Evolutionary conservation across 2,329 filamentous ascomycete species (phyloP).

Genomic region (Onygenales sp.): DNA sequence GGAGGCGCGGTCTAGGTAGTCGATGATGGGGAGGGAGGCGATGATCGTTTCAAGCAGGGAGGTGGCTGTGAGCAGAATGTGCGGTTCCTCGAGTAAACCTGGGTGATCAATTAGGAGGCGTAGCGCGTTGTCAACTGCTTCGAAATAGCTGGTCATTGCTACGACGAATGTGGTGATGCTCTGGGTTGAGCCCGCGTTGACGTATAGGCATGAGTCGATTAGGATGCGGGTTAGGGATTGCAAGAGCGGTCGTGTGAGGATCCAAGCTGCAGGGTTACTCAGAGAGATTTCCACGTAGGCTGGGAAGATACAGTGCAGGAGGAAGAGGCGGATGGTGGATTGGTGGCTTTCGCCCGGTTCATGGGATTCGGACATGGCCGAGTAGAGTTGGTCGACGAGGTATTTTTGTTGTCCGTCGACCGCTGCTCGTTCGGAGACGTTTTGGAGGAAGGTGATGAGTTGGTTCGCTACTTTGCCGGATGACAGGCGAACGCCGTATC

Average conservation of each 20-base stretch:
- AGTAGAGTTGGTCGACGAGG: constrained; percentile 44
- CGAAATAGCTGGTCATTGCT: constrained; percentile 30
- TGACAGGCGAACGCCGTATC: constrained; percentile 46
- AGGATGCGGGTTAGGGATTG: constrained; percentile 37
- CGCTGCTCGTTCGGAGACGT: constrained; percentile 49
- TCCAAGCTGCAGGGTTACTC: constrained; percentile 38
- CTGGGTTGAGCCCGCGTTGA: constrained; percentile 32
- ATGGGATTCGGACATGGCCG: constrained; percentile 37
- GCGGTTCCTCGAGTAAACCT: constrained; percentile 27
- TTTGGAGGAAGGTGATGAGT: constrained; percentile 50
- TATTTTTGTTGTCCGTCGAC: constrained; percentile 49
- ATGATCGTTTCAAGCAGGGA: constrained; percentile 33
- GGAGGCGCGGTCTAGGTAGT: constrained; percentile 38
- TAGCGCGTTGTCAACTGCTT: constrained; percentile 28
- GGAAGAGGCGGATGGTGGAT: constrained; percentile 41
- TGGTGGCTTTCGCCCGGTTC: constrained; percentile 31
- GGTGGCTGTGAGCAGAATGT: constrained; percentile 28
- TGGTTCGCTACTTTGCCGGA: constrained; percentile 43
- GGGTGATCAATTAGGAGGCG: constrained; percentile 25
- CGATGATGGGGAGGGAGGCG: constrained; percentile 32
- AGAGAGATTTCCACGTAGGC: constrained; percentile 46
- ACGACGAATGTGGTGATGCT: constrained; percentile 28
- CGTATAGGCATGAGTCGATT: constrained; percentile 34
- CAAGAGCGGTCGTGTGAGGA: constrained; percentile 45
- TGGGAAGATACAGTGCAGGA: constrained; percentile 48